Percentiles rank a stretch among this genome's conserved stretches.
Conservation (phyloP, 73 alveolate genomes). For the Paramecium sonneborni region DNA sequence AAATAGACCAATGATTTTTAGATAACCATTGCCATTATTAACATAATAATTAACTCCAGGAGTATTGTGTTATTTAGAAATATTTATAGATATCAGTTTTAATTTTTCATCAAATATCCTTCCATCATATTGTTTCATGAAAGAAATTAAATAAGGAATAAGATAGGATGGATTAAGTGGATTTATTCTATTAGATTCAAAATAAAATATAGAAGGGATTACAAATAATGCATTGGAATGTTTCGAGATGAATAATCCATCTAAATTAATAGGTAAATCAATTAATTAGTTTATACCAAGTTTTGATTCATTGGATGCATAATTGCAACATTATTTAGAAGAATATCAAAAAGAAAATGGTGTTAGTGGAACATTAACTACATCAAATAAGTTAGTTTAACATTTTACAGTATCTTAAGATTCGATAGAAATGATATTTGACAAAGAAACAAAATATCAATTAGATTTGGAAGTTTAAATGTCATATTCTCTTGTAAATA, state of each 20-base stretch:
- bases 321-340: background rate
- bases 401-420: background rate
- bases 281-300: background rate
- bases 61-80: background rate
- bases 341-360: background rate
- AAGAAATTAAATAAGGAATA: slow-evolving; percentile 7
- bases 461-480: background rate
- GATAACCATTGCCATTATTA: background rate
- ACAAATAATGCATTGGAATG: background rate
- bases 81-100: slow-evolving; percentile 29
- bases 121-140: background rate
- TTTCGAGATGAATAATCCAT: background rate
- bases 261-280: background rate
- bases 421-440: background rate
- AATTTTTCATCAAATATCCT: background rate
- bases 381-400: background rate
- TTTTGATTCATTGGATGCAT: background rate
- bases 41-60: background rate
- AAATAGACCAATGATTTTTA: slow-evolving; percentile 9
- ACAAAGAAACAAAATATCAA: background rate
- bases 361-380: background rate
- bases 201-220: slow-evolving; percentile 20
- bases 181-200: background rate
- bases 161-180: slow-evolving; percentile 18
- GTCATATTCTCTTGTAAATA: slow-evolving; percentile 1